Percentiles rank a stretch among this genome's conserved stretches.
Evolutionary conservation across 208 protist species (phyloP).

Genomic region (Porcisia hertigi): DNA sequence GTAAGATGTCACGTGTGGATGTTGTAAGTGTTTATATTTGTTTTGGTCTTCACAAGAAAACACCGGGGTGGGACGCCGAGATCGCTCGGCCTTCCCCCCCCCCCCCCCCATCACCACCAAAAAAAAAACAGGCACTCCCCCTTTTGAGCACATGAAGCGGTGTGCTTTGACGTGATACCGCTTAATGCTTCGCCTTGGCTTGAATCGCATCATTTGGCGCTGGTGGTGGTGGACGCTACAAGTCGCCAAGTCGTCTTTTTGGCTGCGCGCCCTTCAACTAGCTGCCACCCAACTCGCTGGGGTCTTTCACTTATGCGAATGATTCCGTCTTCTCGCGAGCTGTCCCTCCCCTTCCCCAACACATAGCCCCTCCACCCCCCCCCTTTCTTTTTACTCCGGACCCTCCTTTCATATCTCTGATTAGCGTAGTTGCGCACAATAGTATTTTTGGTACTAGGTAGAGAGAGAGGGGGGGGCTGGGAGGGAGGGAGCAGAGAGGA

Average conservation of each 20-base stretch:
- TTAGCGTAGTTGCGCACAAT: neutral
- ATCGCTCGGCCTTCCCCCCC: neutral
- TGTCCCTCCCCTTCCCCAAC: no score
- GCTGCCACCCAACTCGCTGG: neutral
- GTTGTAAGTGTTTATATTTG: neutral
- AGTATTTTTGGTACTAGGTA: neutral
- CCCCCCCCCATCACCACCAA: neutral
- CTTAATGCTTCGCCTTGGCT: neutral
- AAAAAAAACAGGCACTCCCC: neutral
- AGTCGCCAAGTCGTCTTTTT: neutral
- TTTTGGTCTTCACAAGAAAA: neutral
- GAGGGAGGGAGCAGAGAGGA: neutral
- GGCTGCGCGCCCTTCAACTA: neutral
- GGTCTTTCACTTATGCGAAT: neutral
- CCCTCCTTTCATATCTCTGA: no score
- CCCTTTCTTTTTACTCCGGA: neutral
- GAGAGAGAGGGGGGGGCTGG: neutral
- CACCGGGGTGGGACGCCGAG: no score
- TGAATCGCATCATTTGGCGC: neutral
- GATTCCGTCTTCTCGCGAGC: neutral
- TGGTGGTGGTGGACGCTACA: neutral
- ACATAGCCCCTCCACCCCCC: neutral
- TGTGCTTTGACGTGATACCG: neutral
- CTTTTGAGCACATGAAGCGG: neutral
- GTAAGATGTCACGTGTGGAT: neutral